These are phyloP conservation scores for Kazachstania bromeliacearum DNA, from an alignment of 805 yeast genomes.

Conservation along the genomic window DNA sequence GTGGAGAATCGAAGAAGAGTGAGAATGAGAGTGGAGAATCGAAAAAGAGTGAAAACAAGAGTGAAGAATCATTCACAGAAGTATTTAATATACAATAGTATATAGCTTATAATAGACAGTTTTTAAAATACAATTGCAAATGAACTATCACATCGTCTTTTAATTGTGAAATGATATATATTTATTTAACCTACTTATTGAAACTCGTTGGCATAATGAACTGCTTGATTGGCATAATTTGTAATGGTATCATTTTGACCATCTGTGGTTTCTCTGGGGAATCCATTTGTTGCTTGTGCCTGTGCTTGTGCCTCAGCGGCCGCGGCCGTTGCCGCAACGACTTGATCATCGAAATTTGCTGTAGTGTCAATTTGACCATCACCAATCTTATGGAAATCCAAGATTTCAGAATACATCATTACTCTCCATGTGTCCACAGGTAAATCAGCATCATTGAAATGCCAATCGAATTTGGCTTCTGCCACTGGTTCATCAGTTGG, in stretches of 20 bases:
- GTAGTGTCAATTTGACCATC: constrained; percentile 28
- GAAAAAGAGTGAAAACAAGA: too few relatives aligned
- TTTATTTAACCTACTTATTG: constrained; percentile 11
- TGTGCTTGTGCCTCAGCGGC: constrained; percentile 29
- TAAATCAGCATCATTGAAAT: constrained; percentile 92
- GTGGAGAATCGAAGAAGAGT: neutral
- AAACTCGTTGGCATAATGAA: constrained; percentile 28
- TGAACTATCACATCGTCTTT: too few relatives aligned
- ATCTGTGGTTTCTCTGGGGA: constrained; percentile 1
- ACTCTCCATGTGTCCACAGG: constrained; percentile 89
- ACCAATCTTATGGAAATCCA: constrained; percentile 90
- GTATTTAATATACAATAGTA: too few relatives aligned
- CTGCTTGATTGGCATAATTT: constrained; percentile 27
- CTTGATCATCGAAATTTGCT: constrained; percentile 31
- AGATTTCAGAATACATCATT: constrained; percentile 96
- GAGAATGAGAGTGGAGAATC: neutral
- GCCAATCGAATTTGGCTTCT: constrained; percentile 84
- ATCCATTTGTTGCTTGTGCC: constrained; percentile 18
- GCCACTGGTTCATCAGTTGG: constrained; percentile 97
- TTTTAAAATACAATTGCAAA: too few relatives aligned
- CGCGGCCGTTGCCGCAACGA: constrained; percentile 31
- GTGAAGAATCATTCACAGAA: too few relatives aligned
- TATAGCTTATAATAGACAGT: too few relatives aligned
- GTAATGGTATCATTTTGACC: constrained; percentile 17
- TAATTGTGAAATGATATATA: too few relatives aligned